These are phyloP conservation scores for Angophora floribunda DNA, from an alignment of 345 rosid genomes.

Conservation along the genomic window DNA sequence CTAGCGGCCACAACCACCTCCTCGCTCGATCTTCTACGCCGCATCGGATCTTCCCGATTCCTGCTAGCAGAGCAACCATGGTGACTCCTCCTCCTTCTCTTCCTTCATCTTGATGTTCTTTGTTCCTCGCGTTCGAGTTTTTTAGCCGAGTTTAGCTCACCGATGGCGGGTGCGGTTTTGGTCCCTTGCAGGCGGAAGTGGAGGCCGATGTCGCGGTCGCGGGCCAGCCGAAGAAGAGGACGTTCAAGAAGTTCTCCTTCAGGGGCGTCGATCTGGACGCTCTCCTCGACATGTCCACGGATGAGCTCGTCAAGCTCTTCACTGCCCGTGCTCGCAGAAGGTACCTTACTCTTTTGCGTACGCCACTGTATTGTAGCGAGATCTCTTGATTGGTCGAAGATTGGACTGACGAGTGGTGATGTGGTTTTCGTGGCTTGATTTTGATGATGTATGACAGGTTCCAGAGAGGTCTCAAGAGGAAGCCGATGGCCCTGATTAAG, in stretches of 20 bases:
- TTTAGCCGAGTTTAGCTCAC: neutral
- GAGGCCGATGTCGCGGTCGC: slow-evolving; percentile 29
- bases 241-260: slow-evolving; percentile 52
- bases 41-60: neutral
- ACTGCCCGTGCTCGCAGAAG: slow-evolving; percentile 93
- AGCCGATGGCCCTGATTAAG: slow-evolving; percentile 84
- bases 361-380: neutral
- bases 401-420: neutral
- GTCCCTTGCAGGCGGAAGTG: slow-evolving; percentile 22
- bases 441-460: slow-evolving; percentile 35
- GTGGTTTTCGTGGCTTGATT: neutral
- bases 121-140: no score
- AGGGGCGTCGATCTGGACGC: slow-evolving; percentile 53
- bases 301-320: slow-evolving; percentile 93
- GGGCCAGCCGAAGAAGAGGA: slow-evolving; percentile 43
- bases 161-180: neutral
- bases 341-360: slow-evolving; percentile 1
- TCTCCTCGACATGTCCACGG: slow-evolving; percentile 88
- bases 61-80: slow-evolving; percentile 6
- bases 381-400: neutral
- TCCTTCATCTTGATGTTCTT: neutral
- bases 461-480: slow-evolving; percentile 81
- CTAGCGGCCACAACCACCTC: slow-evolving; percentile 13
- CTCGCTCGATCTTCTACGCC: neutral
- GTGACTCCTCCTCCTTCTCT: neutral